A percentile compares a stretch with the other conserved stretches of the same genome.
phyloP scores from a whole-genome alignment of 495 filamentous ascomycete species.

The Aspergillus indologenus region DNA sequence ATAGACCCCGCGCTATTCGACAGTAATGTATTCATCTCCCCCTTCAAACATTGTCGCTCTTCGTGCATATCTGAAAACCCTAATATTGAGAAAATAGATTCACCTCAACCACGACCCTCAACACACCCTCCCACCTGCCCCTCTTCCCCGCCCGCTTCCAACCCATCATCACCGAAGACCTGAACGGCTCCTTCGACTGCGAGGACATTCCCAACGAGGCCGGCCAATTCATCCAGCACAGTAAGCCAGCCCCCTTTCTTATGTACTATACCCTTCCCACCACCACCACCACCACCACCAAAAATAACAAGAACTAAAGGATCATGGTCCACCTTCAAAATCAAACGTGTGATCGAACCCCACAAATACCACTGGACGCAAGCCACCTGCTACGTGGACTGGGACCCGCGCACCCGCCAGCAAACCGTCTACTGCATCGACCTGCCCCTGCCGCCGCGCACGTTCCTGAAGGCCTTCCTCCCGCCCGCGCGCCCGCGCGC shows the following conservation, averaged over 20 bases:
- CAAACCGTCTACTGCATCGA: constrained; percentile 14
- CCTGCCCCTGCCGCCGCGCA: not conserved
- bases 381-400: constrained; percentile 10
- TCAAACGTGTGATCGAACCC: constrained; percentile 11
- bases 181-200: constrained; percentile 19
- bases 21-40: not conserved
- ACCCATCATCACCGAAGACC: constrained; percentile 7
- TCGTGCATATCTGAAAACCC: too few relatives aligned
- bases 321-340: constrained; percentile 18
- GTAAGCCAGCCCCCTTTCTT: not conserved
- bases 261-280: too few relatives aligned
- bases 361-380: constrained; percentile 14
- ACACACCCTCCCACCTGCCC: not conserved
- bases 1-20: not conserved
- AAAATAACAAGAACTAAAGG: constrained; percentile 1
- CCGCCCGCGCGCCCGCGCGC: not conserved
- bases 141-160: constrained; percentile 10
- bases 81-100: too few relatives aligned
- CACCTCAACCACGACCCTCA: not conserved
- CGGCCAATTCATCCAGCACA: not conserved
- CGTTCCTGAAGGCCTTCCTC: not conserved
- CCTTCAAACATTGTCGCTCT: too few relatives aligned
- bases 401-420: constrained; percentile 3
- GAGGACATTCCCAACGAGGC: constrained; percentile 5
- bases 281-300: too few relatives aligned